phyloP scores from a whole-genome alignment of 2,329 filamentous ascomycete species.

The Paecilomyces sp. region DNA sequence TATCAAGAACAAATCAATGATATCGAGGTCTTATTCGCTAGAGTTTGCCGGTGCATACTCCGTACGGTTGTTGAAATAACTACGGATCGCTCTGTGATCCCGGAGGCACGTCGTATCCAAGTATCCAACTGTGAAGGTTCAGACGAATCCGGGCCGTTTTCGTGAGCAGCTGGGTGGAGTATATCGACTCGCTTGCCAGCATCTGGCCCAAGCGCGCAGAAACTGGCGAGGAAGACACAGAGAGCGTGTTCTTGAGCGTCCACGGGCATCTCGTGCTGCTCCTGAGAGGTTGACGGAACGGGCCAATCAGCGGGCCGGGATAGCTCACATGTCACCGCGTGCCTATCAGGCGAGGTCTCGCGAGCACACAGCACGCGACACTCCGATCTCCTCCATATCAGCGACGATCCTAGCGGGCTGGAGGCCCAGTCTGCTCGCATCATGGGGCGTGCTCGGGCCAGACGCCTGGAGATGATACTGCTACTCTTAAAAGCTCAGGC shows the following conservation, averaged over 20 bases:
- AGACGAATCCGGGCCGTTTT: background rate
- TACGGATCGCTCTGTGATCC: background rate
- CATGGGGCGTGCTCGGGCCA: background rate
- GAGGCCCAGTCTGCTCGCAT: background rate
- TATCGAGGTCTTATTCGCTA: background rate
- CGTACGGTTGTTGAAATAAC: too few species aligned
- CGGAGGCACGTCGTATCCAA: background rate
- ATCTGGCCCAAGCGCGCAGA: background rate
- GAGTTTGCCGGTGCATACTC: too few species aligned
- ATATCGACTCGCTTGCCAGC: background rate
- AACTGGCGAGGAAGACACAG: background rate
- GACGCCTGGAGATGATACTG: background rate
- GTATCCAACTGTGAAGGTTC: background rate
- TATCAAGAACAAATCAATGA: background rate
- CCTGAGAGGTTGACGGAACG: constrained; percentile 6
- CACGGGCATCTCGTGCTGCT: constrained; percentile 18
- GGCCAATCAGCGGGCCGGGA: constrained; percentile 18
- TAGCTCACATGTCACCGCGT: constrained; percentile 20
- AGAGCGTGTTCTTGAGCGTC: background rate
- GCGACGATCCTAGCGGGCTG: background rate
- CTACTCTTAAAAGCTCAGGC: background rate
- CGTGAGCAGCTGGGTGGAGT: background rate
- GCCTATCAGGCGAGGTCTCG: background rate
- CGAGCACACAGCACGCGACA: constrained; percentile 28
- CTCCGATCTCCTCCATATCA: constrained; percentile 5